Conservation (phyloP, 331 rosid genomes). For the Saraca asoca region DNA sequence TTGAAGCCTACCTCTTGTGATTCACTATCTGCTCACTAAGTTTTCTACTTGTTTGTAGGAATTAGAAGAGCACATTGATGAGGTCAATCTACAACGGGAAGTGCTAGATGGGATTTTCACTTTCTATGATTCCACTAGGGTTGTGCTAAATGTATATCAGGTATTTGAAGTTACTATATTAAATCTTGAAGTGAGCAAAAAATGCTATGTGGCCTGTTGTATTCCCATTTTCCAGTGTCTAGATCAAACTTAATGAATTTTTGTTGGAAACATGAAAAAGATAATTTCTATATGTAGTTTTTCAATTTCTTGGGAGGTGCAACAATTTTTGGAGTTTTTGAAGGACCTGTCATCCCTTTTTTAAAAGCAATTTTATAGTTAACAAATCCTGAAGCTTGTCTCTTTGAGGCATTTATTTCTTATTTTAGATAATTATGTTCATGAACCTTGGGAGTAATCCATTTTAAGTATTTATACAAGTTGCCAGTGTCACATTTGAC, state of each 20-base stretch:
- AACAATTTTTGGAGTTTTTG: too few relatives aligned
- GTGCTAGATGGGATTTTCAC: slow-evolving; percentile 85
- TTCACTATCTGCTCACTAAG: slow-evolving; percentile 7
- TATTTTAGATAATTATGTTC: background rate
- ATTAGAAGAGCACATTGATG: slow-evolving; percentile 81
- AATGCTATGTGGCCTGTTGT: background rate
- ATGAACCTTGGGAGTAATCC: slow-evolving; percentile 27
- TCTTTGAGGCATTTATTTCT: background rate
- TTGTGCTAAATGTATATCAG: slow-evolving; percentile 79
- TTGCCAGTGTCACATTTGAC: slow-evolving; percentile 96
- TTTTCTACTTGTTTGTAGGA: slow-evolving; percentile 53
- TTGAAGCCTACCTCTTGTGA: slow-evolving; percentile 13
- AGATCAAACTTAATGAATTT: slow-evolving; percentile 30
- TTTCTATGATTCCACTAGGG: slow-evolving; percentile 77
- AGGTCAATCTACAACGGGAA: slow-evolving; percentile 81
- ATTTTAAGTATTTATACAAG: slow-evolving; percentile 54
- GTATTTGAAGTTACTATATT: slow-evolving; percentile 44
- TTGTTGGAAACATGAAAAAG: background rate
- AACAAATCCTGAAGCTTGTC: too few relatives aligned
- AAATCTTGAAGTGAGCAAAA: background rate
- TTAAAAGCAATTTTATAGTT: too few relatives aligned
- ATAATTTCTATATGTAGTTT: slow-evolving; percentile 8
- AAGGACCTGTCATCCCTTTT: background rate
- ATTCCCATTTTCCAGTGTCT: background rate
- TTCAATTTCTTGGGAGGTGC: slow-evolving; percentile 3